Evolutionary conservation across 371 early-diverging fungal species (phyloP), one percentile per base, ranked within the genome.

Genomic region (Entomophthora muscae): DNA sequence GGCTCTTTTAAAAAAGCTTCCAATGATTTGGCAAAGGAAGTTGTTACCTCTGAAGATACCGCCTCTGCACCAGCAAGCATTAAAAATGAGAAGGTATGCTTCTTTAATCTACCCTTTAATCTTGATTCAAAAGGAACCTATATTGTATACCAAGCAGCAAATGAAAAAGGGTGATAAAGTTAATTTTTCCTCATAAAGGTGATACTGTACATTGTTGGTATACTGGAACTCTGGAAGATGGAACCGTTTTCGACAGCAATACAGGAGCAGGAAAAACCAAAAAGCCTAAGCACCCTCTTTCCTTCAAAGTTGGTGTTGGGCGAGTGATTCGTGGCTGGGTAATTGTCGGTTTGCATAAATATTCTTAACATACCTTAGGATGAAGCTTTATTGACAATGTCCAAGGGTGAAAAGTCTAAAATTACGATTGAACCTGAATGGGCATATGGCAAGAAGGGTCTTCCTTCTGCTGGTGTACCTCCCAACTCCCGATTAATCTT

Each of bases 231-330:
- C 71, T 85, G 61, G 75, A 77, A 60, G 76, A 84, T 65, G 84
- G 84, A 51, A 78, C 69, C 22, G 71, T 80, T 22, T 85, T 85
- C 64, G 86, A 85, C 64, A 75, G 76, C 57, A 84, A 84, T 67
- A 71, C 23, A 2, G 65, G 58, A 24, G 64, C 61, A 63, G 71
- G 66, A 63, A 68, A 60, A 64, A 77, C 73, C 73, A 80, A 77
- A 73, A 76, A 82, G 67, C 26, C 24, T 7, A 67, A 70, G 29
- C 69, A 71, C 53, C 81, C 83, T 2, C 71, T 85, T 53, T 70
- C 72, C 22, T 84, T 85, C 72, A 85, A 76, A 65, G 69, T 75
- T 24, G 76, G 76, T 21, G 58, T 65, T 56, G 69, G 68, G 12
- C 61, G 55, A 57, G 76, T 79, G 21, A 77, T 79, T 60, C 59